These are phyloP conservation scores for Penicillium freii DNA, from an alignment of 2,329 filamentous ascomycete species.

Conservation along the genomic window DNA sequence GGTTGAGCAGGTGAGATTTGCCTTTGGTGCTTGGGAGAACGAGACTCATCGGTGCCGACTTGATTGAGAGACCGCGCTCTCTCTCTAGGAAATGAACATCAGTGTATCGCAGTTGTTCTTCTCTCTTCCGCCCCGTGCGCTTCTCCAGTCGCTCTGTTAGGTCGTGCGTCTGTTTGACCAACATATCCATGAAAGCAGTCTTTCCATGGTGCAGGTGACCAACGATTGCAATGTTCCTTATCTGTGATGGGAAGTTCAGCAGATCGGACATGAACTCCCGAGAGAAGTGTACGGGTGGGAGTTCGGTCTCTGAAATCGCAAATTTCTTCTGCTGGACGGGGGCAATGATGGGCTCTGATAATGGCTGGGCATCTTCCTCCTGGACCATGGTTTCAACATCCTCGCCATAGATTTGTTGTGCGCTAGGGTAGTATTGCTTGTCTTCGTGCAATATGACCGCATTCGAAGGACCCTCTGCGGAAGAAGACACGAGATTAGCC, in stretches of 20 bases:
- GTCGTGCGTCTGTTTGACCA: constrained; percentile 93
- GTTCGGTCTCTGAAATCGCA: constrained; percentile 83
- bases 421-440: constrained; percentile 99
- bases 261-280: constrained; percentile 91
- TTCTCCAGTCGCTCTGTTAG: constrained; percentile 75
- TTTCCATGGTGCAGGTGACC: constrained; percentile 97
- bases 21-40: constrained; percentile 83
- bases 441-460: constrained; percentile 98
- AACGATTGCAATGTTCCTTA: constrained; percentile 85
- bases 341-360: constrained; percentile 89
- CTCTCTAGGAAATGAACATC: constrained; percentile 87
- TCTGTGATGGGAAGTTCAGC: constrained; percentile 94
- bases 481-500: constrained; percentile 35
- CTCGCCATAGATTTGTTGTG: constrained; percentile 87
- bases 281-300: constrained; percentile 84
- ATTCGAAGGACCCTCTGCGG: constrained; percentile 84
- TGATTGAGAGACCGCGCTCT: constrained; percentile 86
- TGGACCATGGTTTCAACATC: constrained; percentile 95
- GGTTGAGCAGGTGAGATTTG: constrained; percentile 93
- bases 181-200: constrained; percentile 97
- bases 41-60: constrained; percentile 90
- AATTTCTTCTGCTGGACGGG: constrained; percentile 96
- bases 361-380: constrained; percentile 92
- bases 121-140: constrained; percentile 73
- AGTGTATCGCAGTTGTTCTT: constrained; percentile 92